Conservation (phyloP, 2,329 filamentous ascomycete species). For the Juglanconis sp. region DNA sequence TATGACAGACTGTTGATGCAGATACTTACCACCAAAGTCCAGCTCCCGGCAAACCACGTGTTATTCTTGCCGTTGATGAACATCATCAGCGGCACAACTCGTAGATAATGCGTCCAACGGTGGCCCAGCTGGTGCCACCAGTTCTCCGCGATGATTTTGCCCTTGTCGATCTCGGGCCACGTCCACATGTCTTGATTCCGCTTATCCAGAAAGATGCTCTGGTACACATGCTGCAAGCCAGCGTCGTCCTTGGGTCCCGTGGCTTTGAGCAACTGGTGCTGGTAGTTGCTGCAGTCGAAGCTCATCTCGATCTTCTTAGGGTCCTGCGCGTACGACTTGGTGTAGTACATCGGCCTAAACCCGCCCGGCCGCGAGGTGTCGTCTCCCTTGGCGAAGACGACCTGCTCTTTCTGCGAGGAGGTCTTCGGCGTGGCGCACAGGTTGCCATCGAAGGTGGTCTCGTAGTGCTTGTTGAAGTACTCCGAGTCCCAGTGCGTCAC, state of each 20-base stretch:
- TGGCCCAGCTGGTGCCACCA: constrained; percentile 70
- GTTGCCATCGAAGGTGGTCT: constrained; percentile 53
- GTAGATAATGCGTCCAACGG: constrained; percentile 59
- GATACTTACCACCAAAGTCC: constrained; percentile 61
- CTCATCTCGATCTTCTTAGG: constrained; percentile 63
- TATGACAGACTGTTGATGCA: neutral
- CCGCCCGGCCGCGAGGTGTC: constrained; percentile 51
- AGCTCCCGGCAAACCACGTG: constrained; percentile 63
- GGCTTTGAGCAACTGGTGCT: constrained; percentile 61
- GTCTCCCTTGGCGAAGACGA: constrained; percentile 40
- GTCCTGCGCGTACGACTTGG: constrained; percentile 55
- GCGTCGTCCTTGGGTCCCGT: constrained; percentile 18
- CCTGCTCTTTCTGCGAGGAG: constrained; percentile 35
- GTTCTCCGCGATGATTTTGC: constrained; percentile 59
- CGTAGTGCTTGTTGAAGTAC: constrained; percentile 68
- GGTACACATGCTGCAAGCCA: constrained; percentile 62
- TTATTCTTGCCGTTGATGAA: constrained; percentile 63
- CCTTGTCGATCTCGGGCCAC: constrained; percentile 54
- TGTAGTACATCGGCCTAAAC: constrained; percentile 65
- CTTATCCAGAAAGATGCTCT: constrained; percentile 66
- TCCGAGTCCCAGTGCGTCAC: constrained; percentile 63
- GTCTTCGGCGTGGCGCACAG: constrained; percentile 48
- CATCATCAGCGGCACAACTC: constrained; percentile 70
- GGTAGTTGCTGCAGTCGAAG: constrained; percentile 75
- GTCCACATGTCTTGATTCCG: constrained; percentile 55